Base-by-base conservation (phyloP, 129 eudicot genomes). In the Artemisia argyi region DNA sequence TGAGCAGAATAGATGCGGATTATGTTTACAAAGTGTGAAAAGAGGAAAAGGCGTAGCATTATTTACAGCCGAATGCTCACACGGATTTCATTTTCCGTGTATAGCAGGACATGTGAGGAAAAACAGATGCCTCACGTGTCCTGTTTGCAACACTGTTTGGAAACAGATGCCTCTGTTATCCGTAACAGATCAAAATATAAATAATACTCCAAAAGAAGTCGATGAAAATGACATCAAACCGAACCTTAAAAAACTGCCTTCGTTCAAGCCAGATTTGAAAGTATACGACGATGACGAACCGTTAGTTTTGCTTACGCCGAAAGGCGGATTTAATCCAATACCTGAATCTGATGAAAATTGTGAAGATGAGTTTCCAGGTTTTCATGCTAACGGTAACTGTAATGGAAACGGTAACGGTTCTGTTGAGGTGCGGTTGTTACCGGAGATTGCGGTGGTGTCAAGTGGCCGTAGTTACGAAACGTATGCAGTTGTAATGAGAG, bases 241-340 rank as follows among this genome's bases (percentile, higher is more conserved):
- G 6, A 74, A 60, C 62, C n/a, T 64, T 8, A 66, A 51, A 20
- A 46, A 79, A 57, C 80, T 59, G 56, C 24, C 53, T 24, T 76
- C 80, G 17, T 76, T 76, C 19, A 48, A 77, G 26, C 76, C 87
- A 17, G 82, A 81, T 60, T 82, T 91, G 78, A 91, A 91, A 68
- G 86, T 89, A 7, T 95, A 90, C 24, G 86, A 95, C 50, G 99
- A 95, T 30, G 99, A 95, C 58, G 99, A 95, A 76, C 97, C 99
- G 0, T 53, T 95, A 39, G 77, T 72, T 71, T 90, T 91, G 0
- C 85, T 88, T 3, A 84, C 87, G 4, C 82, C 84, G 0, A 84
- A 78, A 54, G 86, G 87, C 6, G 50, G 96, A n/a, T 94, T 94
- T 76, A 85, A 86, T 68, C 82, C 99, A 4, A 95, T 95, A 20